Evolutionary conservation across 352 stramenopile genomes (phyloP).

Genomic region (Globisporangium paroecandrum): DNA sequence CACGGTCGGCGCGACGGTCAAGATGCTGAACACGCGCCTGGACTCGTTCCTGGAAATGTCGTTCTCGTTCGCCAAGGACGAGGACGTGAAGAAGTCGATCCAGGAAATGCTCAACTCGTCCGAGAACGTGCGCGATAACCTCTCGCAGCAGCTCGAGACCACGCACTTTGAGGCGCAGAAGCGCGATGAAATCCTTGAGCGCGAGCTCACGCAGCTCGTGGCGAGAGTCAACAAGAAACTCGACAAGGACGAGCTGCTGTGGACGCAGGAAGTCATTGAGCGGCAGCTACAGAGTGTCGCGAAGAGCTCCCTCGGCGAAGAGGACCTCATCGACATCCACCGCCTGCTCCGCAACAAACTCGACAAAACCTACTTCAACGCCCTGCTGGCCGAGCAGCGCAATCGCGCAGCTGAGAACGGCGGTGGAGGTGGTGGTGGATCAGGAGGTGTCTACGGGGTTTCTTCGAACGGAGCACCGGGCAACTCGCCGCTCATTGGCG

Average conservation of each 20-base stretch:
- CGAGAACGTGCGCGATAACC: conserved; percentile 36
- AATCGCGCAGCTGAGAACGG: conserved; percentile 24
- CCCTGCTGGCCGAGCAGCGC: conserved; percentile 45
- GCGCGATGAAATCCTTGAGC: conserved; percentile 49
- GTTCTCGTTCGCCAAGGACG: conserved; percentile 66
- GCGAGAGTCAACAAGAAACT: conserved; percentile 68
- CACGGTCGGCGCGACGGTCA: conserved; percentile 50
- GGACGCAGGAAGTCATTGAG: conserved; percentile 69
- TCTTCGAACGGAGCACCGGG: conserved; percentile 4
- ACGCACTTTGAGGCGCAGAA: conserved; percentile 40
- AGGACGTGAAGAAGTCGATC: conserved; percentile 70
- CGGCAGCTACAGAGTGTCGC: conserved; percentile 62
- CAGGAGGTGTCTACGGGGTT: background rate
- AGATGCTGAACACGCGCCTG: conserved; percentile 56
- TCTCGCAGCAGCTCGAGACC: conserved; percentile 47
- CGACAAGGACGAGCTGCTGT: conserved; percentile 74
- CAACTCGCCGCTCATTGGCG: conserved; percentile 35
- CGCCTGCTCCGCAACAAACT: conserved; percentile 51
- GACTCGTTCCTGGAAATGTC: conserved; percentile 66
- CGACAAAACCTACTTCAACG: conserved; percentile 56
- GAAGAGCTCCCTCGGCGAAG: conserved; percentile 56
- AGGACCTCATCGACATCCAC: conserved; percentile 62
- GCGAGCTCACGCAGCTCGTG: conserved; percentile 59
- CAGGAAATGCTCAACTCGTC: conserved; percentile 53
- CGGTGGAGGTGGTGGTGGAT: background rate